Evolutionary conservation across 2,329 filamentous ascomycete genomes (phyloP).

Genomic region (Cladophialophora immunda): DNA sequence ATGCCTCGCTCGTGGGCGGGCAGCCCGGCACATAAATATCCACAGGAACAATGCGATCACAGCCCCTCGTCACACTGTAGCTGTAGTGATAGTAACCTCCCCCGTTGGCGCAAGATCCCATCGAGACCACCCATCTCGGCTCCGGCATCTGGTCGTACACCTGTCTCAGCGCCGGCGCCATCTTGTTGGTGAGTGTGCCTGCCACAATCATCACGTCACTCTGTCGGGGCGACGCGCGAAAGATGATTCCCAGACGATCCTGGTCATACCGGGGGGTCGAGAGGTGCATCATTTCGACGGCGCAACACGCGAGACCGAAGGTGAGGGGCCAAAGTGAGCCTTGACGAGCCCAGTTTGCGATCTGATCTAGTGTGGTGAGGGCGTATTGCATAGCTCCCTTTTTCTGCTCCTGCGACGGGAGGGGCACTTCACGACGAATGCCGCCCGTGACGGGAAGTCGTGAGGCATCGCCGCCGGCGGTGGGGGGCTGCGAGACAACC

Average conservation of each 20-base stretch:
- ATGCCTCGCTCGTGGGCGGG: conserved; percentile 61
- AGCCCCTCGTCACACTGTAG: conserved; percentile 78
- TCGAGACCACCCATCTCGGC: conserved; percentile 84
- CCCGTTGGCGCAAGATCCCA: conserved; percentile 86
- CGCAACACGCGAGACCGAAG: conserved; percentile 88
- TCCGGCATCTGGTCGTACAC: conserved; percentile 97
- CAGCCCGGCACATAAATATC: conserved; percentile 83
- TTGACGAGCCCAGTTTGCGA: conserved; percentile 85
- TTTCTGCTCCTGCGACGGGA: conserved; percentile 60
- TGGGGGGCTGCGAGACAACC: conserved; percentile 46
- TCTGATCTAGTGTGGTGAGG: conserved; percentile 64
- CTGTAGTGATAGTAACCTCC: conserved; percentile 89
- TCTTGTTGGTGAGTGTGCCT: conserved; percentile 93
- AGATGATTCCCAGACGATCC: conserved; percentile 87
- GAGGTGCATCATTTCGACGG: conserved; percentile 91
- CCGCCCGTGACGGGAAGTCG: conserved; percentile 50
- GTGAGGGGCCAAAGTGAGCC: conserved; percentile 88
- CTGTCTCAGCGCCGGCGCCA: conserved; percentile 88
- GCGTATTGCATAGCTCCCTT: conserved; percentile 63
- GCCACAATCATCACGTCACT: conserved; percentile 95
- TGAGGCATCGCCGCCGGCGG: conserved; percentile 47
- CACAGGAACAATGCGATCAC: conserved; percentile 79
- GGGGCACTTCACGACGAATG: conserved; percentile 56
- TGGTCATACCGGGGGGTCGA: conserved; percentile 90
- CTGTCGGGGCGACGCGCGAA: conserved; percentile 85